These are phyloP conservation scores for Trichocomaceae sp. DNA, from an alignment of 2,329 filamentous ascomycete genomes.

Conservation along the genomic window DNA sequence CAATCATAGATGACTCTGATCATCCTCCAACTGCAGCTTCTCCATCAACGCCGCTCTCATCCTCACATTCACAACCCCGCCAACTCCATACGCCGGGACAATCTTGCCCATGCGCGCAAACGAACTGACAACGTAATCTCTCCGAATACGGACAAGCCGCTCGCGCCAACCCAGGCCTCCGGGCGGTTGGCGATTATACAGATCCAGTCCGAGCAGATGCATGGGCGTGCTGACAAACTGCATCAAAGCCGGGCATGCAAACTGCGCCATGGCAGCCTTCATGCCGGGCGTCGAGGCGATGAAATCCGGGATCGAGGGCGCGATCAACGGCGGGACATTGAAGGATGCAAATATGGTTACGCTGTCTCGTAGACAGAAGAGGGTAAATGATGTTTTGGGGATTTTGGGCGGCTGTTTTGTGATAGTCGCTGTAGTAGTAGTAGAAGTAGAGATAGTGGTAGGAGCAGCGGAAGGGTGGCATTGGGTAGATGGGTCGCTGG, in stretches of 20 bases:
- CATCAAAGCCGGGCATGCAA: conserved; percentile 68
- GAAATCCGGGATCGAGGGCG: conserved; percentile 57
- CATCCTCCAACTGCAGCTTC: conserved; percentile 40
- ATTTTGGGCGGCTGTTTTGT: conserved; percentile 42
- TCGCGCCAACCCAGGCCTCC: conserved; percentile 47
- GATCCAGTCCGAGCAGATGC: conserved; percentile 75
- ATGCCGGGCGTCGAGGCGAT: conserved; percentile 41
- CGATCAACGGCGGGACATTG: conserved; percentile 76
- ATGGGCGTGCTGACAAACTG: conserved; percentile 76
- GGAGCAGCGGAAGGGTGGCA: conserved; percentile 39
- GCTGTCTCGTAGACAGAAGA: conserved; percentile 78
- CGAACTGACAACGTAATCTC: conserved; percentile 69
- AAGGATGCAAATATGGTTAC: conserved; percentile 88
- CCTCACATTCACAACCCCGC: conserved; percentile 76
- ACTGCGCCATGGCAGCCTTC: conserved; percentile 64
- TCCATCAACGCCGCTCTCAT: conserved; percentile 63
- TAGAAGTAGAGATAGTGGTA: conserved; percentile 10
- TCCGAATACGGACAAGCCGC: conserved; percentile 60
- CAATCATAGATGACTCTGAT: background rate
- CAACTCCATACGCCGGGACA: conserved; percentile 80
- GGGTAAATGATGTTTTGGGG: conserved; percentile 62
- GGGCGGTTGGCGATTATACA: conserved; percentile 64
- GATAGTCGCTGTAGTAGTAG: conserved; percentile 16
- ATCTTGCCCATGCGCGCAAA: conserved; percentile 75
- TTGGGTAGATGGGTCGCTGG: conserved; percentile 39